Base-by-base conservation (phyloP, 345 rosid genomes). In the Atalantia buxifolia region DNA sequence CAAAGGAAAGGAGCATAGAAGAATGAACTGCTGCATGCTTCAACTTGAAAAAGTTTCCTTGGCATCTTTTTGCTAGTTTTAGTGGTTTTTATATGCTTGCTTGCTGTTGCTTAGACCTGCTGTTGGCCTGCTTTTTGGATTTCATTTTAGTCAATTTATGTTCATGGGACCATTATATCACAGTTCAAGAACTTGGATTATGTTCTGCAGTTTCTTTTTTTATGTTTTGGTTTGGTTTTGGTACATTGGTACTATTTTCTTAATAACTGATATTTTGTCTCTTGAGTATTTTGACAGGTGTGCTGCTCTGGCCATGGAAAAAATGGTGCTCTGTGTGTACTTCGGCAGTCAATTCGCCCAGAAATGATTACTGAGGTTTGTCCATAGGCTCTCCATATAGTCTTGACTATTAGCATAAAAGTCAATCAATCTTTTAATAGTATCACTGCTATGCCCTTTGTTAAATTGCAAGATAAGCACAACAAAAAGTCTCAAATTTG, bases 281-380 rank as follows among this genome's bases (percentile, higher is more conserved):
- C 25, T 53, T 50, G 76, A 75, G 69, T 67, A 38, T 76, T 50
- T 81, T 63, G 42, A 81, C 85, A 96, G 99, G 97, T 96, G 14
- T 96, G 97, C 91, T 96, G 99, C 84, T 96, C 99, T 79, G 99
- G 99, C 85, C 98, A 96, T 86, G 99, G 99, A 66, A 96, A 96
- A 83, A 96, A 94, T 81, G 99, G 99, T 42, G 68, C 95, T 74
- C 81, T 96, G 55, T 91, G 87, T 85, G 92, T 96, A 80, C 98
- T 94, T 82, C 91, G 91, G 83, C 99, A 94, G 86, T 96, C 99
- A 50, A 83, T 96, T 89, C 91, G 99, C 82, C 99, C 99, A 4
- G 99, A 96, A 83, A 84, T 89, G 91, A 96, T 96, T 66, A 94
- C 99, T 63, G 99, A 96, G 98, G 99, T 92, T 56, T 71, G 77